phyloP scores from a whole-genome alignment of 2,329 filamentous ascomycete genomes.

The Aspergillus transmontanensis region DNA sequence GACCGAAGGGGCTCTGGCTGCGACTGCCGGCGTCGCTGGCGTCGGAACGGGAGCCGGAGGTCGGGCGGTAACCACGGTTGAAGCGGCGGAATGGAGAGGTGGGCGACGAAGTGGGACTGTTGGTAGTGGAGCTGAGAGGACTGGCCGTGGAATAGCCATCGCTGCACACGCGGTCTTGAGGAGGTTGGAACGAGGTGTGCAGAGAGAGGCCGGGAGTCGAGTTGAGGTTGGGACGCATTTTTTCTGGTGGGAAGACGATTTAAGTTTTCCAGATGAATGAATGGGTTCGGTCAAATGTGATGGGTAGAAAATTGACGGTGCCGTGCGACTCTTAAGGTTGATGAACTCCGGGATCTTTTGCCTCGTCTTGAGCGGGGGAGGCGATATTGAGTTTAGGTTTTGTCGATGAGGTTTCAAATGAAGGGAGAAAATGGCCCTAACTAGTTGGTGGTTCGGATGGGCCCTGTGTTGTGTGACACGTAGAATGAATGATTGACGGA shows the following conservation, averaged over 20 bases:
- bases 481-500: background rate
- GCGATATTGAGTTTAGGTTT: background rate
- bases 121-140: conserved; percentile 32
- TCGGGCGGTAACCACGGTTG: conserved; percentile 20
- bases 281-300: background rate
- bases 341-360: background rate
- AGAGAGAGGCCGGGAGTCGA: conserved; percentile 32
- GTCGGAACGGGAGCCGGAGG: conserved; percentile 10
- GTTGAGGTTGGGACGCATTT: conserved; percentile 26
- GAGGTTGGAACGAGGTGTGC: conserved; percentile 33
- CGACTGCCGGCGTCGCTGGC: conserved; percentile 24
- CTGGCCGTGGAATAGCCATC: conserved; percentile 27
- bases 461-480: conserved; percentile 1
- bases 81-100: conserved; percentile 25
- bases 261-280: background rate
- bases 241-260: background rate
- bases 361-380: background rate
- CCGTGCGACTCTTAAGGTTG: background rate
- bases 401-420: background rate
- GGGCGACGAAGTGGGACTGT: conserved; percentile 32
- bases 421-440: background rate
- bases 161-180: conserved; percentile 19
- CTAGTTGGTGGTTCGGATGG: background rate
- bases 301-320: background rate
- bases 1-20: conserved; percentile 33